These are phyloP conservation scores for Pleurostoma richardsiae DNA, from an alignment of 2,329 filamentous ascomycete genomes.

Conservation along the genomic window DNA sequence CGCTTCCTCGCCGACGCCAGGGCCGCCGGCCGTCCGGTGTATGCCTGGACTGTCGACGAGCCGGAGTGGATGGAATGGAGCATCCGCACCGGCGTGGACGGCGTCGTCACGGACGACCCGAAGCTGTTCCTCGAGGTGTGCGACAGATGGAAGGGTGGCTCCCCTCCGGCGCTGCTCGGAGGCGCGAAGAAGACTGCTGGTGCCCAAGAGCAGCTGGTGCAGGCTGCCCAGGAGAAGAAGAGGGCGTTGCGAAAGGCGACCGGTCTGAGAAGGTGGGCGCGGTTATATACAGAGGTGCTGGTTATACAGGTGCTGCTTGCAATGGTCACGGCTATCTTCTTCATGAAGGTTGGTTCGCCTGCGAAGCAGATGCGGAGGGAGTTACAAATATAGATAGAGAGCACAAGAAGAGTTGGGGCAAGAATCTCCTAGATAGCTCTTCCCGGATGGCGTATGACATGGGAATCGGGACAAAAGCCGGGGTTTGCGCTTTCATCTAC, in stretches of 20 bases:
- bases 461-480: no score
- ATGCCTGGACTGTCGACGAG: conserved; percentile 85
- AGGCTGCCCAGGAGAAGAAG: not conserved
- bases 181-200: no score
- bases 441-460: no score
- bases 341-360: not conserved
- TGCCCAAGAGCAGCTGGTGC: no score
- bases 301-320: not conserved
- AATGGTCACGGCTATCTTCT: not conserved
- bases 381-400: conserved; percentile 6
- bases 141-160: conserved; percentile 17
- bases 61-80: conserved; percentile 77
- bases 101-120: conserved; percentile 83
- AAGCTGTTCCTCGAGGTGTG: conserved; percentile 60
- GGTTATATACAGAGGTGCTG: not conserved
- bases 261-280: not conserved
- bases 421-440: no score
- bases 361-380: not conserved
- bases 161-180: no score
- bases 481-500: no score
- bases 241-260: not conserved
- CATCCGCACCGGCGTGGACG: conserved; percentile 62
- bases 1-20: conserved; percentile 61
- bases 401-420: no score
- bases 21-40: conserved; percentile 53